Evolutionary conservation across 2,329 filamentous ascomycete species (phyloP), one percentile per base, ranked within the genome.

Genomic region (Clonostachys sp.): DNA sequence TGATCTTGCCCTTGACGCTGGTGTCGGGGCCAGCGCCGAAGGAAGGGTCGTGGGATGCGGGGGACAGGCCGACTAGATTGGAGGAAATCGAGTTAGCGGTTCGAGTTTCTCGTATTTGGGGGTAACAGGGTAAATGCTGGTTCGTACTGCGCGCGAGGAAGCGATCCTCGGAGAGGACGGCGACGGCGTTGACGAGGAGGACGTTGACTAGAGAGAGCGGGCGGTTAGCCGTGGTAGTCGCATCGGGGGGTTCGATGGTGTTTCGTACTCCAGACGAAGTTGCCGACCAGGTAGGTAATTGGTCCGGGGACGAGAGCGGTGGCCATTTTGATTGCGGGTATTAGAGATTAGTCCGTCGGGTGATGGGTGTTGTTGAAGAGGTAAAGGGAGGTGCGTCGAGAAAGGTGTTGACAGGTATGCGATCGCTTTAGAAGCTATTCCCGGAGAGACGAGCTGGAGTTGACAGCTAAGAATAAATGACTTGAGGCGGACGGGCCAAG

Each of bases 111-210:
- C 36, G 36, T 39, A n/a, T n/a, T n/a, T 14, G 12, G 36, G 14
- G 10, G 12, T 4, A 8, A 39, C 41, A 24, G 43, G 35, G 36
- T 7, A n/a, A n/a, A 18, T 39, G 6, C 12, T 16, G 24, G 34
- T 33, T 51, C 67, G 54, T 63, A 71, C 67, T 95, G 57, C 66
- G 86, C 71, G 87, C 70, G 55, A 96, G 87, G 68, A 96, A 96
- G 52, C 91, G 87, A 71, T 96, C 91, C 81, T 96, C 91, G 58
- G 90, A 95, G 55, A 97, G 86, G 62, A 96, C 84, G 53, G 91
- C 90, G 63, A 97, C 86, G 55, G 90, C 89, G 70, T 99, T 99
- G 70, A 94, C 84, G 64, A 97, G 81, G 61, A 97, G 89, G 64
- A 95, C 77, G 57, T 83, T 80, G 56, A 92, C 88, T 66, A 30